Base-by-base conservation (phyloP, 139 green algal genomes). In the Chlamydomonas applanata region DNA sequence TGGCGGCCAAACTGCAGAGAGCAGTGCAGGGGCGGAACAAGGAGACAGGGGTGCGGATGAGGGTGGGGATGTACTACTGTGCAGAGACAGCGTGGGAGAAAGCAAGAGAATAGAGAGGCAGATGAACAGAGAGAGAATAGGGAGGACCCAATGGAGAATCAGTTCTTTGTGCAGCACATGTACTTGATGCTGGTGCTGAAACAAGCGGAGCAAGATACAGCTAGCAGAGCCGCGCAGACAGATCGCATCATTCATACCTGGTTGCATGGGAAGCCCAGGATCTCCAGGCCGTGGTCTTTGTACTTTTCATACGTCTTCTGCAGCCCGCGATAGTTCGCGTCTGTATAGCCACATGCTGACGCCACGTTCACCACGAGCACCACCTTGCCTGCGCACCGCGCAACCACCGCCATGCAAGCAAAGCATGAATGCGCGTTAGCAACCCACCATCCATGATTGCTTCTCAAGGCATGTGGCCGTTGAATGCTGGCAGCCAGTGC, bases 201-300 rank as follows among this genome's bases (percentile, higher is more conserved):
- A n/a, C n/a, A n/a, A n/a, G n/a, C n/a, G n/a, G n/a, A n/a, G n/a
- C n/a, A n/a, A n/a, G n/a, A n/a, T n/a, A n/a, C n/a, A n/a, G n/a
- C n/a, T n/a, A n/a, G n/a, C n/a, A n/a, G n/a, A n/a, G n/a, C n/a
- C n/a, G n/a, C n/a, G n/a, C n/a, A n/a, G n/a, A n/a, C n/a, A n/a
- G n/a, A n/a, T n/a, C n/a, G n/a, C n/a, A n/a, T n/a, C n/a, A n/a
- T n/a, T n/a, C n/a, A n/a, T n/a, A 84, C 79, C 75, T 84, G 79
- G 78, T 94, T 94, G 85, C 89, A 94, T 1, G 89, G 89, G 71
- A 93, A 93, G 13, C 80, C 91, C 59, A 96, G 74, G 45, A 96
- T 86, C 65, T 92, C 90, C 13, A 96, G 67, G 0, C 88, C 91
- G 33, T 90, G 61, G 0, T 59, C 32, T 0, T 72, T 75, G 74